Percentiles rank a stretch among this genome's conserved stretches.
phyloP scores from a whole-genome alignment of 2,329 filamentous ascomycete genomes.

The Drechslerella coelobrocha region DNA sequence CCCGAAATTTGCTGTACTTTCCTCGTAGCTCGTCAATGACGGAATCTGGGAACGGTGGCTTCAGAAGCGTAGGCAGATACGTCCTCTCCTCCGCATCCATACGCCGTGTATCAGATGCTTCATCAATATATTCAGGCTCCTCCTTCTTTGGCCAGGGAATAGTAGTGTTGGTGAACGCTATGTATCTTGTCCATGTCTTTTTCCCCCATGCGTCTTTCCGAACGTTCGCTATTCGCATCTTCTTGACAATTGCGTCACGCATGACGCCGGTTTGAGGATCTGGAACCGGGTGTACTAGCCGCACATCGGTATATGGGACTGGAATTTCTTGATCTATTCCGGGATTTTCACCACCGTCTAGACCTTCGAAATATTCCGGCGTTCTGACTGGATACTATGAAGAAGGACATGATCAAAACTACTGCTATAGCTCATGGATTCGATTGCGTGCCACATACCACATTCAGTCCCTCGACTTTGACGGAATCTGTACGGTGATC shows the following conservation, averaged over 20 bases:
- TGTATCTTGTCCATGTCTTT: constrained; percentile 65
- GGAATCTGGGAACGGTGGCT: constrained; percentile 76
- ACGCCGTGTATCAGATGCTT: constrained; percentile 74
- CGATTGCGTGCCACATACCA: constrained; percentile 64
- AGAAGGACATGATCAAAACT: not conserved
- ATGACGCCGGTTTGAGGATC: constrained; percentile 70
- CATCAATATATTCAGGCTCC: constrained; percentile 63
- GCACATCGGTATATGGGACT: constrained; percentile 74
- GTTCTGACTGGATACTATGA: constrained; percentile 41
- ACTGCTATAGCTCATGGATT: not conserved
- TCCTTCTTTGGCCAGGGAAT: constrained; percentile 77
- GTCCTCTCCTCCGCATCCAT: constrained; percentile 76
- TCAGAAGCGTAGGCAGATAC: constrained; percentile 78
- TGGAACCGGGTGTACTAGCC: constrained; percentile 78
- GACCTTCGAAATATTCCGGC: constrained; percentile 45
- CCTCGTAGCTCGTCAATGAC: constrained; percentile 86
- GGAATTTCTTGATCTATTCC: constrained; percentile 63
- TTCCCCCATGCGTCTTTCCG: constrained; percentile 64
- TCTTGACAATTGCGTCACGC: constrained; percentile 78
- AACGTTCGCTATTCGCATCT: constrained; percentile 67
- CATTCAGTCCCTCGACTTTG: constrained; percentile 68
- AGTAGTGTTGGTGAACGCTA: constrained; percentile 70
- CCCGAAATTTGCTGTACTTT: constrained; percentile 81
- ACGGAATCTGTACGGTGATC: constrained; percentile 65
- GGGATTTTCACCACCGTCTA: constrained; percentile 58